These are phyloP conservation scores for Aspergillus sp. DNA, from an alignment of 2,329 filamentous ascomycete genomes.

Conservation along the genomic window DNA sequence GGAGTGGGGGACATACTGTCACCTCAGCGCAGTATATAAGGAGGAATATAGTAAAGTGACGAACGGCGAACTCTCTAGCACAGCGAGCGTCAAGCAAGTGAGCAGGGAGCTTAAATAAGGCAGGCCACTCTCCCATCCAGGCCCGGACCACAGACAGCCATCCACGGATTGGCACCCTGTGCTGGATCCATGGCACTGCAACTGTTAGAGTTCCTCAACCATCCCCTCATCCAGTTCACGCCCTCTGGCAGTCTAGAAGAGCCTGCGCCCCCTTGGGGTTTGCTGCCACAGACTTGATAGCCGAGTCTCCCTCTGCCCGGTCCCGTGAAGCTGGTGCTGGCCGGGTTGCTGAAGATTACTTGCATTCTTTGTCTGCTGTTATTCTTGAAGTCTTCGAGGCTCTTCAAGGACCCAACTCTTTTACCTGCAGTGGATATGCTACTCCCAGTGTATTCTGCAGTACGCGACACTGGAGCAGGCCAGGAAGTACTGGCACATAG, in stretches of 20 bases:
- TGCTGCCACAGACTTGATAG: background rate
- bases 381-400: background rate
- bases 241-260: background rate
- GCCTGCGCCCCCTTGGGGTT: background rate
- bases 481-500: too few species aligned
- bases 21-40: background rate
- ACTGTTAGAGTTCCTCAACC: background rate
- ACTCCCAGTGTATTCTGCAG: background rate
- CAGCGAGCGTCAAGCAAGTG: background rate
- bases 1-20: conserved; percentile 33
- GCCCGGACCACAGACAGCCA: background rate
- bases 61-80: background rate
- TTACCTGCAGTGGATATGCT: too few species aligned
- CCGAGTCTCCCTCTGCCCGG: background rate
- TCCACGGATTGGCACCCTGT: background rate
- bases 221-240: background rate
- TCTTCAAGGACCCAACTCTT: background rate
- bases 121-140: background rate
- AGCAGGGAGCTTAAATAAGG: background rate
- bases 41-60: background rate
- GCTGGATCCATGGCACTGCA: background rate
- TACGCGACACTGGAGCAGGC: background rate
- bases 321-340: background rate
- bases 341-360: background rate
- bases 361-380: background rate